phyloP scores from a whole-genome alignment of 208 protist species.

The Leishmania tropica region DNA sequence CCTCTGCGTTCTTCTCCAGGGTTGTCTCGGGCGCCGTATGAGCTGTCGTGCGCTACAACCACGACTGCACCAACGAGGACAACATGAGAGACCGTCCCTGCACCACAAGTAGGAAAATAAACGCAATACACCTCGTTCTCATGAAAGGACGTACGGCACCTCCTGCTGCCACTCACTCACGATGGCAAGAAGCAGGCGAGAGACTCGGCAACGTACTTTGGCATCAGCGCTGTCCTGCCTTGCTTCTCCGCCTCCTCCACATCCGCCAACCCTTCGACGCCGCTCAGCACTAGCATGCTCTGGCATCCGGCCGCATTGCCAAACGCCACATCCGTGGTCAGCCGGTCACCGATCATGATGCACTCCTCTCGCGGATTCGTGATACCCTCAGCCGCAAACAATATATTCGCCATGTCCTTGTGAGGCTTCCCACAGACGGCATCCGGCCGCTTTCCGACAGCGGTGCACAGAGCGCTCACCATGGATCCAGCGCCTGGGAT shows the following conservation, averaged over 20 bases:
- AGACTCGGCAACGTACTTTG: slow-evolving; percentile 69
- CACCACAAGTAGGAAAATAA: background rate
- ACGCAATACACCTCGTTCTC: background rate
- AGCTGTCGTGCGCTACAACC: background rate
- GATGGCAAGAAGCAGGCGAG: slow-evolving; percentile 49
- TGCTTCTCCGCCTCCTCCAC: slow-evolving; percentile 39
- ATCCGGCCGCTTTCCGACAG: slow-evolving; percentile 38
- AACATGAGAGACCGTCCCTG: background rate
- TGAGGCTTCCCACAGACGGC: slow-evolving; percentile 74
- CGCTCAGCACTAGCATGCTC: slow-evolving; percentile 75
- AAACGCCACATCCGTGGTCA: slow-evolving; percentile 83
- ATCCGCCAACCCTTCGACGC: slow-evolving; percentile 46
- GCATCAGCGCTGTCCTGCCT: slow-evolving; percentile 35
- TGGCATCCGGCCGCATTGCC: slow-evolving; percentile 59
- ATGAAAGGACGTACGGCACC: background rate
- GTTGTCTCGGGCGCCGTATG: background rate
- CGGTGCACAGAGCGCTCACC: slow-evolving; percentile 41
- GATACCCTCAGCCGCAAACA: slow-evolving; percentile 61
- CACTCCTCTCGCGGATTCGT: slow-evolving; percentile 41
- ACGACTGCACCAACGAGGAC: background rate
- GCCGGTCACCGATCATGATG: slow-evolving; percentile 80
- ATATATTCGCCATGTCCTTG: slow-evolving; percentile 54
- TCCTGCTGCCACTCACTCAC: background rate
- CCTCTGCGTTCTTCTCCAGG: background rate
- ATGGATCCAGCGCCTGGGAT: slow-evolving; percentile 63